Conservation (phyloP, 495 filamentous ascomycete genomes). For the Venustampulla echinocandica region DNA sequence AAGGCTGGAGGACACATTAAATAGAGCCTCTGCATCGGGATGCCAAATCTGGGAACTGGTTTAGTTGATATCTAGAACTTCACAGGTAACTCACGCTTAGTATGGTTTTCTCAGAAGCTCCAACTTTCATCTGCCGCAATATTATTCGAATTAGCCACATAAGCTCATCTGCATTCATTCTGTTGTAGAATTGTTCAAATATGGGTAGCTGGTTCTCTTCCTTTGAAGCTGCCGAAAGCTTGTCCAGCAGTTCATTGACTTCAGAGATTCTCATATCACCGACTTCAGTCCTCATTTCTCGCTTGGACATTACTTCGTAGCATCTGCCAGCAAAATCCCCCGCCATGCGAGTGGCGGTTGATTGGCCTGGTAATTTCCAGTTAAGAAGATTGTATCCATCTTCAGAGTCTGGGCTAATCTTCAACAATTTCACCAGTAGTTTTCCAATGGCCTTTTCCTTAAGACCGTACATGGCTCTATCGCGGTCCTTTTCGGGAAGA, state of each 20-base stretch:
- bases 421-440: slow-evolving; percentile 81
- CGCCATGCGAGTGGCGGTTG: slow-evolving; percentile 51
- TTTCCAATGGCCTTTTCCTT: slow-evolving; percentile 90
- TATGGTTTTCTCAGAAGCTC: slow-evolving; percentile 88
- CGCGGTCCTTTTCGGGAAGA: slow-evolving; percentile 86
- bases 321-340: slow-evolving; percentile 90
- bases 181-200: slow-evolving; percentile 71
- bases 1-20: slow-evolving; percentile 84
- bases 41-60: slow-evolving; percentile 56
- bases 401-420: slow-evolving; percentile 84
- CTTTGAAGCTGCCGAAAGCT: slow-evolving; percentile 61
- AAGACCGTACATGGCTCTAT: slow-evolving; percentile 87
- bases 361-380: slow-evolving; percentile 82
- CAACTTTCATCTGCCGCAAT: slow-evolving; percentile 95
- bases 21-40: slow-evolving; percentile 81
- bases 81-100: slow-evolving; percentile 41
- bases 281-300: slow-evolving; percentile 62
- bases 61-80: slow-evolving; percentile 7
- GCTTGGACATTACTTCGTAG: slow-evolving; percentile 75
- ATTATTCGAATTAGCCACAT: slow-evolving; percentile 94
- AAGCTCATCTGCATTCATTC: slow-evolving; percentile 89
- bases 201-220: slow-evolving; percentile 78
- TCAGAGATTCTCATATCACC: slow-evolving; percentile 79
- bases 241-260: slow-evolving; percentile 81
- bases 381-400: slow-evolving; percentile 80